Conservation (phyloP, 352 stramenopile genomes). For the Phytophthora megakarya region DNA sequence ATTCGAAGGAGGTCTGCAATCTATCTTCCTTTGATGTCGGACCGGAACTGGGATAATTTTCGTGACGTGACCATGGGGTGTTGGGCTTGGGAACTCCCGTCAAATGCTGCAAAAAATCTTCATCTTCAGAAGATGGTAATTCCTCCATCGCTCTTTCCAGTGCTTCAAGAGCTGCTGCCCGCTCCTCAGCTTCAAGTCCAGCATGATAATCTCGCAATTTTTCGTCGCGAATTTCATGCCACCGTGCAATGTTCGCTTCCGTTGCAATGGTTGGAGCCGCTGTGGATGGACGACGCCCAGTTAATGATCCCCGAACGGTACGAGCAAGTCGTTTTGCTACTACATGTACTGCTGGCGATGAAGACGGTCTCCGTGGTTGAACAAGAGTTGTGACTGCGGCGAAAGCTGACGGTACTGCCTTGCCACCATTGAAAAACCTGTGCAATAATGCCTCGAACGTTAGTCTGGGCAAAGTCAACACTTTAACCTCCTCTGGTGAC, state of each 20-base stretch:
- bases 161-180: constrained; percentile 27
- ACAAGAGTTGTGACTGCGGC: constrained; percentile 9
- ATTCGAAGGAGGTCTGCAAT: no score
- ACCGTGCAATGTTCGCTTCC: constrained; percentile 35
- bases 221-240: constrained; percentile 38
- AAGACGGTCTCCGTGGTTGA: constrained; percentile 38
- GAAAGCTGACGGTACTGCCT: constrained; percentile 25
- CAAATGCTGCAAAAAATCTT: not conserved
- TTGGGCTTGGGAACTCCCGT: not conserved
- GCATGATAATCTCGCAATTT: constrained; percentile 32
- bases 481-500: constrained; percentile 25
- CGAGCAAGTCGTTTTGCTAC: constrained; percentile 17
- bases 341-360: constrained; percentile 46
- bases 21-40: not conserved
- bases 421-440: constrained; percentile 46
- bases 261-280: constrained; percentile 20
- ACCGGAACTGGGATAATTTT: constrained; percentile 15
- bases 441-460: constrained; percentile 49
- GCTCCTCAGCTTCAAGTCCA: constrained; percentile 30
- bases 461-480: constrained; percentile 36
- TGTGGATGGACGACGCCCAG: constrained; percentile 28
- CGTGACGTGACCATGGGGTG: constrained; percentile 21
- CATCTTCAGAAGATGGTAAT: constrained; percentile 21
- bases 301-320: constrained; percentile 13
- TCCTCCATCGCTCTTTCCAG: constrained; percentile 28